Evolutionary conservation across 805 yeast genomes (phyloP), one percentile per base, ranked within the genome.

Genomic region (Saccharomyces cerevisiae): DNA sequence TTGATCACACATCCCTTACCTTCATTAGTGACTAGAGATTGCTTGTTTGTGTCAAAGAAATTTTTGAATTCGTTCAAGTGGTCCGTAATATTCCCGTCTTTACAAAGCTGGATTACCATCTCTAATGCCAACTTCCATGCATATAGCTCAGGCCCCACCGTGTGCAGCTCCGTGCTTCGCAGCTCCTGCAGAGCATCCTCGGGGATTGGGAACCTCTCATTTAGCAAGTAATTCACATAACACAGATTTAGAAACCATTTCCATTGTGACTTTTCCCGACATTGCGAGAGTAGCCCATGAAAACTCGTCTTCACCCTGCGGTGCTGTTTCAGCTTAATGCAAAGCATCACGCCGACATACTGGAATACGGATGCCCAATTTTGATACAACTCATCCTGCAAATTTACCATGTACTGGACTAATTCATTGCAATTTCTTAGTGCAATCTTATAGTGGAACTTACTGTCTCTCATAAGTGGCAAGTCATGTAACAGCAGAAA

Each of bases 81-180:
- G 13, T 53, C 49, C 0, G 69, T 63, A 4, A 69, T 65, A 46
- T 69, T 68, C 27, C 53, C 59, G 54, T 69, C 72, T 29, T 53
- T 56, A 32, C 62, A 55, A 5, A 69, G 62, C 46, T 55, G 53
- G 14, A 60, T 50, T 3, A 59, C 53, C 32, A 68, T 55, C 47
- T 61, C 62, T 27, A 62, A 50, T 5, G 68, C 41, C 14, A 63
- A 51, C 48, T 61, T 64, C 71, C 71, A 68, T 17, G 62, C 57
- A 30, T 55, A 55, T 29, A 64, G 54, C 30, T 53, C 53, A 14
- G 61, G 52, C 21, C 58, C 59, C 17, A 51, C 51, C 13, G 47
- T 49, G 17, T 43, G 50, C 36, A 55, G 51, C 26, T 51, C 47
- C 6, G 58, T 48, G 4, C 11, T 26, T 4, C 24, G 27, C 22